phyloP scores from a whole-genome alignment of 768 basidiomycete species.

The Melanogaster broomeanus region DNA sequence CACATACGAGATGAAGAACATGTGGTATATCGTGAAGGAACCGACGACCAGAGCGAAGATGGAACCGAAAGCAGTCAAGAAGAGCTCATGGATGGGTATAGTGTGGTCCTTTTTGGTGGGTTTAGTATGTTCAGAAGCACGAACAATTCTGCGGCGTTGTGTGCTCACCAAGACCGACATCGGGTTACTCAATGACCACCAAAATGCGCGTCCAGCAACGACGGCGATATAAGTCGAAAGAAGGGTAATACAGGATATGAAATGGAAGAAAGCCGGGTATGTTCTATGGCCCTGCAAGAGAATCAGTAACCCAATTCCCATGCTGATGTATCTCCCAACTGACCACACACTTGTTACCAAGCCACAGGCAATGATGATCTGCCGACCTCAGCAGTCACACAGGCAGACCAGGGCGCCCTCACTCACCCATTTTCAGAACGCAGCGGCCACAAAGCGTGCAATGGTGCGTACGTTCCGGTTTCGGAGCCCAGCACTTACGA shows the following conservation, averaged over 20 bases:
- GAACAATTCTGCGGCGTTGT: neutral
- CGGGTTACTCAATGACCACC: constrained; percentile 68
- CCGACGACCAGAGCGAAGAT: constrained; percentile 69
- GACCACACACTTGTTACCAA: constrained; percentile 76
- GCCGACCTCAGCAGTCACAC: constrained; percentile 9
- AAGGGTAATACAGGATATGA: constrained; percentile 62
- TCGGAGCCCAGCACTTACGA: constrained; percentile 75
- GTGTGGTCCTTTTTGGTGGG: constrained; percentile 49
- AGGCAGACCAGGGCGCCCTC: neutral
- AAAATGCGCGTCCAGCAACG: constrained; percentile 54
- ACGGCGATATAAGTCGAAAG: constrained; percentile 62
- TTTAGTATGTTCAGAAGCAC: neutral
- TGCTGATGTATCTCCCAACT: constrained; percentile 21
- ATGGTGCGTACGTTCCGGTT: constrained; percentile 81
- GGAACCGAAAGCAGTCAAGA: constrained; percentile 58
- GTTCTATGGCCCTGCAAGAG: constrained; percentile 71
- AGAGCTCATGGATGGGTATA: constrained; percentile 72
- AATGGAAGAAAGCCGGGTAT: constrained; percentile 82
- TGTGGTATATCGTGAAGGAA: constrained; percentile 73
- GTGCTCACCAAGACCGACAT: constrained; percentile 53
- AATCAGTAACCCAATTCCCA: neutral
- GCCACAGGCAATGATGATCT: constrained; percentile 91
- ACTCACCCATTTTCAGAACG: constrained; percentile 82
- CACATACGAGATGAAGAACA: constrained; percentile 73
- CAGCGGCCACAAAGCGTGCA: constrained; percentile 75